These are phyloP conservation scores for Triangularia verruculosa DNA, from an alignment of 2,329 filamentous ascomycete genomes.

Conservation along the genomic window DNA sequence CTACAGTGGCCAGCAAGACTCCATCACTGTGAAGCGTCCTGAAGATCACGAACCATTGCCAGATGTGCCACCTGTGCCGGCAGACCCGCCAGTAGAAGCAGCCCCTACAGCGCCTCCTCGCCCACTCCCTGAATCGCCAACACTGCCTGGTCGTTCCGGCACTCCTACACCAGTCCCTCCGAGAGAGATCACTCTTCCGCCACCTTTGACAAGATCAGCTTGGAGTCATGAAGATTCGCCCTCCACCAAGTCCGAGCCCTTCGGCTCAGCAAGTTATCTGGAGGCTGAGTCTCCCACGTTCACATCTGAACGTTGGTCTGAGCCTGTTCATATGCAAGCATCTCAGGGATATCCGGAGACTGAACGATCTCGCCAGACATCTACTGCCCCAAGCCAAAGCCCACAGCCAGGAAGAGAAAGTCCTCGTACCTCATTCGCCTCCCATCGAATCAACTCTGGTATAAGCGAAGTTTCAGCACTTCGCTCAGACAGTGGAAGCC, in stretches of 20 bases:
- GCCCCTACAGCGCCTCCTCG: neutral
- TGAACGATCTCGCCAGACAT: neutral
- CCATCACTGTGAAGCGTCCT: neutral
- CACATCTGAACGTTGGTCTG: neutral
- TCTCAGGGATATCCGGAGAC: neutral
- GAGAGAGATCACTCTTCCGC: conserved; percentile 3
- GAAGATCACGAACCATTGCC: conserved; percentile 7
- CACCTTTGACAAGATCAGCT: neutral
- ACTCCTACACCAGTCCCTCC: neutral
- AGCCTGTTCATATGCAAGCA: neutral
- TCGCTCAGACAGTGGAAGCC: neutral
- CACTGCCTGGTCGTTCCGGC: neutral
- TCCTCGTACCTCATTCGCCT: neutral
- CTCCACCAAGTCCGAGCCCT: conserved; percentile 10
- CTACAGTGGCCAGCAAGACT: neutral
- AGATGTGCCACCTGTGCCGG: neutral
- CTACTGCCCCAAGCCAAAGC: neutral
- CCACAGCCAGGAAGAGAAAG: neutral
- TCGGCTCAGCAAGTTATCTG: neutral
- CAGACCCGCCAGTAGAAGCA: neutral
- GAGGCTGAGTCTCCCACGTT: neutral
- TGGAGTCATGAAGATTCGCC: conserved; percentile 11
- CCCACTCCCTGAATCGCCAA: conserved; percentile 9
- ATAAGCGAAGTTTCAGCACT: neutral
- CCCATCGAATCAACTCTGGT: neutral